phyloP scores from a whole-genome alignment of 352 stramenopile genomes.

The Pilasporangium apinafurcum region DNA sequence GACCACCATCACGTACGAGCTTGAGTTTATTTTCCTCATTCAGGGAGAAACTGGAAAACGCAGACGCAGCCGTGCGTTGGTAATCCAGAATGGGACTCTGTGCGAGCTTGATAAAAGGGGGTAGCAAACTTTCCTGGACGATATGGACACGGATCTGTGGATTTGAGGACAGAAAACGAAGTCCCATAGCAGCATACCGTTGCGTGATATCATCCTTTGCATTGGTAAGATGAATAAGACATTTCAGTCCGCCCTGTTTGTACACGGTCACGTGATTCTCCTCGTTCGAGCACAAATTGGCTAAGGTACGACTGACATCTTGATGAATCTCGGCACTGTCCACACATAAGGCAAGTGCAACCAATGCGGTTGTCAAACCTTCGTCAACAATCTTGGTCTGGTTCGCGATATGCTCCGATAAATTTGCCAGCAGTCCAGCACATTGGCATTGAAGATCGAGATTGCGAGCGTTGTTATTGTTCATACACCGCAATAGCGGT shows the following conservation, averaged over 20 bases:
- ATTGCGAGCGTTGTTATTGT: constrained; percentile 54
- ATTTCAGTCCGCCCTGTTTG: constrained; percentile 88
- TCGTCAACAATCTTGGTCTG: constrained; percentile 91
- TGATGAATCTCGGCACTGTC: constrained; percentile 92
- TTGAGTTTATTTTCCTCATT: constrained; percentile 93
- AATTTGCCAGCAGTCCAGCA: constrained; percentile 90
- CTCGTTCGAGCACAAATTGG: constrained; percentile 93
- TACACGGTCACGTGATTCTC: constrained; percentile 92
- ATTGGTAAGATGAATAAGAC: constrained; percentile 86
- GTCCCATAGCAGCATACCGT: constrained; percentile 92
- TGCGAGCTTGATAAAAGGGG: constrained; percentile 90
- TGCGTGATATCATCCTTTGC: constrained; percentile 89
- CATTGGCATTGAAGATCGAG: constrained; percentile 92
- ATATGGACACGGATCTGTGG: constrained; percentile 91
- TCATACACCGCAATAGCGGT: constrained; percentile 86
- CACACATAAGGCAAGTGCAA: constrained; percentile 54
- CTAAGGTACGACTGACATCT: constrained; percentile 88
- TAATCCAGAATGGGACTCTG: constrained; percentile 88
- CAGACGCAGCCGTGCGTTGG: constrained; percentile 89
- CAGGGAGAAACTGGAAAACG: constrained; percentile 89
- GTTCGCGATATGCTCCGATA: constrained; percentile 89
- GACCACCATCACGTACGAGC: constrained; percentile 89
- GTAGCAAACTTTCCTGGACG: constrained; percentile 85
- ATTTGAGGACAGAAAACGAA: constrained; percentile 93
- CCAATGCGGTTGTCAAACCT: constrained; percentile 78